Evolutionary conservation across 2,329 filamentous ascomycete species (phyloP), one percentile per base, ranked within the genome.

Genomic region (Microdochium nivale): DNA sequence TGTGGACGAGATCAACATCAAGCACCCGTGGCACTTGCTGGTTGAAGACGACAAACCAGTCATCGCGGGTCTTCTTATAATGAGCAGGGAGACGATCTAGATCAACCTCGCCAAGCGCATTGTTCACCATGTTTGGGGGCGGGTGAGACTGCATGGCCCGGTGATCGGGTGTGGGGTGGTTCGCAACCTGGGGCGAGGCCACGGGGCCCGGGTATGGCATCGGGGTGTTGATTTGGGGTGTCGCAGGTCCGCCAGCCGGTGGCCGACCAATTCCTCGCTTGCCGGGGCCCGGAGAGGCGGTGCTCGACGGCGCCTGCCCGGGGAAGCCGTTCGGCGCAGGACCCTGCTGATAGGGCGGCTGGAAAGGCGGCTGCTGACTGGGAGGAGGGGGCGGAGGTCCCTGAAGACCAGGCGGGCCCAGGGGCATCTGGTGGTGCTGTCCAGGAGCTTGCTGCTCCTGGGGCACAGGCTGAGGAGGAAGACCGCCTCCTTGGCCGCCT

Each of bases 31-130:
- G 89, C 35, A 96, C 87, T 53, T 86, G 82, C 46, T 92, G 90
- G 71, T 99, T 96, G 79, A 96, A 99, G 58, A 97, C 88, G 46
- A 89, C 92, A 66, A 95, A 95, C 94, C 94, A 99, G 67, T 97
- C 94, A 46, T 81, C 76, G 27, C 89, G 88, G 52, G 90, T 87
- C 66, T 92, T 91, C 79, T 97, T 97, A 57, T 90, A 83, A 60
- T 90, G 85, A 1, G 87, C 81, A 27, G 91, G 90, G 40, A 97
- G 78, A 55, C 89, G 83, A 55, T 96, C 90, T 7, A 88, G 83
- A 60, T 96, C 90, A 54, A 96, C 79, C 58, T 97, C 92, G 49
- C 88, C 88, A 25, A 96, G 78, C 50, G 86, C 81, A 60, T 81
- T 80, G 65, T 76, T 76, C 64, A 77, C 71, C 57, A 73, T 78